These are phyloP conservation scores for Dactylellina sp. DNA, from an alignment of 2,329 filamentous ascomycete genomes.

Conservation along the genomic window DNA sequence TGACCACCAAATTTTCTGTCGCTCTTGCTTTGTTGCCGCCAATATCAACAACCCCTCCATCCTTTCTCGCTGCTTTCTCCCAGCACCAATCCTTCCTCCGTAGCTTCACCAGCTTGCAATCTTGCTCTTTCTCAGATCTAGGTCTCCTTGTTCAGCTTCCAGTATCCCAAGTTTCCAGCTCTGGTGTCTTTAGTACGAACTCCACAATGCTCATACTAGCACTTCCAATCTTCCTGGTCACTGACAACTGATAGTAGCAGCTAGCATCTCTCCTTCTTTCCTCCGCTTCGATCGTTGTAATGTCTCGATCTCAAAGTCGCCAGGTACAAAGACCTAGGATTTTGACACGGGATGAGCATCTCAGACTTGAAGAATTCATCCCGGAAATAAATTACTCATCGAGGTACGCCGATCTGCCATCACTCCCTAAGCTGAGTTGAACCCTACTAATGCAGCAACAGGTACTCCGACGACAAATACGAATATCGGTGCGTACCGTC, in stretches of 20 bases:
- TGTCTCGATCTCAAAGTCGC: slow-evolving; percentile 35
- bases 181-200: neutral
- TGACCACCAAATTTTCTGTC: slow-evolving; percentile 45
- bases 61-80: neutral
- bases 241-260: neutral
- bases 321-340: slow-evolving; percentile 76
- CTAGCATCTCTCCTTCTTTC: slow-evolving; percentile 1
- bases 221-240: neutral
- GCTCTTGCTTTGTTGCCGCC: slow-evolving; percentile 16
- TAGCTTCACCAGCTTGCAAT: neutral
- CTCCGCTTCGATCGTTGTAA: neutral
- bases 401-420: slow-evolving; percentile 69
- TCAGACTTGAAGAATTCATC: slow-evolving; percentile 87
- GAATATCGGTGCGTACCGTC: slow-evolving; percentile 77
- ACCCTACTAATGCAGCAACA: slow-evolving; percentile 64
- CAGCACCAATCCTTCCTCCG: slow-evolving; percentile 9
- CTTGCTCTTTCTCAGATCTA: neutral
- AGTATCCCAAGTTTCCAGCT: neutral
- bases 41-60: slow-evolving; percentile 29
- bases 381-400: slow-evolving; percentile 96
- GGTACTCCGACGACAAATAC: slow-evolving; percentile 91
- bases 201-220: neutral
- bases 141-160: neutral
- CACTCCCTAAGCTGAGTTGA: neutral
- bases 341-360: slow-evolving; percentile 82